Evolutionary conservation across 129 eudicot genomes (phyloP).

Genomic region (Mikania micrantha): DNA sequence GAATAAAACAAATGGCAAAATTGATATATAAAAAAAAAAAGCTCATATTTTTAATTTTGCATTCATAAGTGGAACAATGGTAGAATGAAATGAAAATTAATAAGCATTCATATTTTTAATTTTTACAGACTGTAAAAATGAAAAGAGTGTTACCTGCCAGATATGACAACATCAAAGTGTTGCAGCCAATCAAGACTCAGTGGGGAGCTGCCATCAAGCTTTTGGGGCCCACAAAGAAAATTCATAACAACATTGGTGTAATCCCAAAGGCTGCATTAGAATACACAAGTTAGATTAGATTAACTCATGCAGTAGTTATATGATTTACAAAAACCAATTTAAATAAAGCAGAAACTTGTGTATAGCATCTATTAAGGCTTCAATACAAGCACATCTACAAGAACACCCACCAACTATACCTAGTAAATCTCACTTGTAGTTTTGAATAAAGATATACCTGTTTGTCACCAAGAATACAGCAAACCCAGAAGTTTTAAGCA

Average conservation of each 20-base stretch:
- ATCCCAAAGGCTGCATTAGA: conserved; percentile 90
- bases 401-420: too few species aligned
- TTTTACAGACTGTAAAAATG: background rate
- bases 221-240: conserved; percentile 63
- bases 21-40: background rate
- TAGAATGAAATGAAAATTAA: background rate
- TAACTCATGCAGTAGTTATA: background rate
- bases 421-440: too few species aligned
- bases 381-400: background rate
- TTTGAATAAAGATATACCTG: conserved; percentile 41
- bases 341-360: background rate
- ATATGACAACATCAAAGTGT: conserved; percentile 87
- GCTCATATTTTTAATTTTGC: background rate
- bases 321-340: background rate
- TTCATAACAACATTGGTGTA: conserved; percentile 95
- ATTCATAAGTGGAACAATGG: background rate
- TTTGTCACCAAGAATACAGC: conserved; percentile 88
- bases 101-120: background rate
- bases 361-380: background rate
- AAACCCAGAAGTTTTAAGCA: conserved; percentile 80
- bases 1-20: background rate
- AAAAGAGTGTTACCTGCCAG: conserved; percentile 71
- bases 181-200: conserved; percentile 83
- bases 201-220: conserved; percentile 24
- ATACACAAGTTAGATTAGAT: background rate